Base-by-base conservation (phyloP, 352 stramenopile genomes). In the Pythium volutum region DNA sequence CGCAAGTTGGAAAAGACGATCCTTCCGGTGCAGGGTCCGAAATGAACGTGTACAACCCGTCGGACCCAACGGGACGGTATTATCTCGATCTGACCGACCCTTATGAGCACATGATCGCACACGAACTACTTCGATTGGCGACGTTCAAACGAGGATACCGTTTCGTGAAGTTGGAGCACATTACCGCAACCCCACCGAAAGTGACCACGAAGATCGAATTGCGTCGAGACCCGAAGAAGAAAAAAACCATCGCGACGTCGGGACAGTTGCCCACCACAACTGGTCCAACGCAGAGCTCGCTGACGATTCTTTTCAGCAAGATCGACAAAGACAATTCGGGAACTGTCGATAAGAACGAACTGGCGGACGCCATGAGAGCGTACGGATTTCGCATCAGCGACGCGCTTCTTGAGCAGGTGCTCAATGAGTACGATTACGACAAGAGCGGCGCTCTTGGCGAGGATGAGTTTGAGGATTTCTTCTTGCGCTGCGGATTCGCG, bases 31-130 rank as follows among this genome's bases (percentile, higher is more conserved):
- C n/a, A 16, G 47, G 27, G 1, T 12, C 54, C 22, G 47, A 38
- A 12, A n/a, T 80, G 36, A 70, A 71, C n/a, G 59, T 81, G 18
- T 94, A 92, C 59, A 85, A 92, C 23, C 71, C 77, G 0, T 70
- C 55, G 4, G 69, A 89, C 27, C 81, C 81, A 15, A 74, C 66
- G 1, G 82, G 84, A 4, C 65, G 64, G 27, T 95, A 93, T 55
- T 31, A 66, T 0, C 59, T 95, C 0, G 73, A 89, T 31, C 56
- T 93, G n/a, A 72, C 68, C 16, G 78, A 89, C 29, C 73, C 85
- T 5, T 95, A 91, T 61, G 83, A 91, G 41, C 64, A 81, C 60
- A 88, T 89, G 71, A 83, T 95, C 18, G 78, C 80, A 0, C 75
- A 84, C 23, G 79, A 90, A 26, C 47, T 95, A 20, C 69, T 93